These are phyloP conservation scores for Acacia confusa DNA, from an alignment of 306 rosid genomes.

Conservation along the genomic window DNA sequence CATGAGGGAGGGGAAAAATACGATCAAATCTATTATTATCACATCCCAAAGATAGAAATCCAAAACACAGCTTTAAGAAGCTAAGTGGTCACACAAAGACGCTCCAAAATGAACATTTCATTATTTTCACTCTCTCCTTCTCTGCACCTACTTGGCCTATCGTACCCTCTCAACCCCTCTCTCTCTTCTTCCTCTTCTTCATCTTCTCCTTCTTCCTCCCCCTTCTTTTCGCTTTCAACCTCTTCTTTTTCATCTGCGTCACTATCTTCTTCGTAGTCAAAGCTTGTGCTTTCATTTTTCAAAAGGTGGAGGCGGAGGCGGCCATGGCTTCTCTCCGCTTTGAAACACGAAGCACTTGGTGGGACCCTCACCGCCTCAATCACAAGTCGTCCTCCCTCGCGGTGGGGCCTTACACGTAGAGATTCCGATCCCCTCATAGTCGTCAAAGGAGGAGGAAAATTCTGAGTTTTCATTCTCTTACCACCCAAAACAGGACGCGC, in stretches of 20 bases:
- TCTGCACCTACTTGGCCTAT: conserved; percentile 56
- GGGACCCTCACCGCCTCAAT: conserved; percentile 66
- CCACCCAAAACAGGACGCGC: conserved; percentile 35
- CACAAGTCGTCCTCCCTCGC: conserved; percentile 75
- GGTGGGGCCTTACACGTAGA: conserved; percentile 63
- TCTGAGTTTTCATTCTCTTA: conserved; percentile 41
- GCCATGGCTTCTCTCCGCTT: conserved; percentile 76
- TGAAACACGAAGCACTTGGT: conserved; percentile 44
- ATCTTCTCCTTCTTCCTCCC: background rate
- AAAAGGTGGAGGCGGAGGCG: conserved; percentile 72
- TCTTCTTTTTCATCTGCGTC: conserved; percentile 21
- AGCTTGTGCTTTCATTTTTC: conserved; percentile 27
- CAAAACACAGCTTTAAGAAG: conserved; percentile 31
- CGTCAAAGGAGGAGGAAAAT: conserved; percentile 93
- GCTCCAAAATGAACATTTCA: conserved; percentile 50
- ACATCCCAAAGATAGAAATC: background rate
- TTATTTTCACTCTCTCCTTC: conserved; percentile 54
- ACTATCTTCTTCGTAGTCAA: conserved; percentile 39
- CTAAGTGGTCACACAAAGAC: conserved; percentile 54
- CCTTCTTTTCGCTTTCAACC: conserved; percentile 32
- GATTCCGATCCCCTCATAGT: conserved; percentile 74
- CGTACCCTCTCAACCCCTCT: conserved; percentile 33
- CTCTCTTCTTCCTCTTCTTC: background rate
- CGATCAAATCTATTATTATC: background rate
- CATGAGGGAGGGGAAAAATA: conserved; percentile 20